Base-by-base conservation (phyloP, 169 alveolate species). In the Plasmodium gonderi region DNA sequence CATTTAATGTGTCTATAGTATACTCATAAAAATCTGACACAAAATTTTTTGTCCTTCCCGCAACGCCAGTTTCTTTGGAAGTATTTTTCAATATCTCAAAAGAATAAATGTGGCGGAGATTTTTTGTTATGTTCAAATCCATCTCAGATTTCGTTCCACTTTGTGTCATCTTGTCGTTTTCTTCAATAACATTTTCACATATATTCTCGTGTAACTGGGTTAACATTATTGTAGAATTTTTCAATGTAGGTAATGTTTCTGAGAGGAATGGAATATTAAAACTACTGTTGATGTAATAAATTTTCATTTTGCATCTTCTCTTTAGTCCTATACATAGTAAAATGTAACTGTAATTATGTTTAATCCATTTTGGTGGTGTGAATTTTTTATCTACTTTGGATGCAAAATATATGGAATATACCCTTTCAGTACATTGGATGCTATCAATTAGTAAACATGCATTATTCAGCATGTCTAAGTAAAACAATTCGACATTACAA, bases 1-100 rank as follows among this genome's bases (percentile, higher is more conserved):
- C 69, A 45, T 75, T 75, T 54, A 85, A 60, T 6, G 87, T 74
- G 69, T 85, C 92, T 68, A 85, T 54, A 14, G n/a, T 26, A 45
- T 60, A 85, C 14, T n/a, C 67, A 54, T 85, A 67, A 1, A 33
- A 20, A 12, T 60, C 17, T n/a, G 36, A 20, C 75, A 81, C 75
- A 38, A 26, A 67, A 0, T 68, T 36, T 29, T 69, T 68, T 33
- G 6, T 81, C 3, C n/a, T 69, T n/a, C 20, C 23, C 44, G 44
- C 31, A 69, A 17, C 51, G 47, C 8, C 20, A 1, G 42, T 8
- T 42, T 36, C n/a, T 69, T 69, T 38, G 0, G 51, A 12, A 6
- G 20, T 14, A n/a, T 42, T n/a, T 31, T 69, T n/a, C 29, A 31
- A 31, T 29, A 26, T n/a, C n/a, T n/a, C 26, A 14, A 31, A 26